A percentile compares a stretch with the other conserved stretches of the same genome.
phyloP scores from a whole-genome alignment of 169 alveolate species.

The Plasmodium vivax region DNA sequence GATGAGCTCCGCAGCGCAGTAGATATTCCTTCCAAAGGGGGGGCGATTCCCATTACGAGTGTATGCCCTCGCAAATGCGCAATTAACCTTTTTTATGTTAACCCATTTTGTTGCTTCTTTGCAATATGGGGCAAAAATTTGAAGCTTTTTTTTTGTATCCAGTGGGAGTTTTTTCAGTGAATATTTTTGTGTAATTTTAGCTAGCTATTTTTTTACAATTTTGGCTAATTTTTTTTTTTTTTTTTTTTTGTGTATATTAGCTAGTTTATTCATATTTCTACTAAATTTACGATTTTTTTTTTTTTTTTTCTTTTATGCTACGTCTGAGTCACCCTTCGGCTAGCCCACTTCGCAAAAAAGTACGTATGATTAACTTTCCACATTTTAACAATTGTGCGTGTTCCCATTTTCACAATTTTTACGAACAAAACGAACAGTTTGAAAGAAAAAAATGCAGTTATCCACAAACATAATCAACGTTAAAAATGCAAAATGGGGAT shows the following conservation, averaged over 20 bases:
- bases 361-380: neutral
- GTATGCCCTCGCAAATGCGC: neutral
- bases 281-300: neutral
- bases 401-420: neutral
- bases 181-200: neutral
- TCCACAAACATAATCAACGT: neutral
- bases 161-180: neutral
- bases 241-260: neutral
- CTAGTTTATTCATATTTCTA: neutral
- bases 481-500: neutral
- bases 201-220: constrained; percentile 1
- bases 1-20: neutral
- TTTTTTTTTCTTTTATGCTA: neutral
- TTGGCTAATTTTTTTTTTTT: neutral
- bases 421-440: neutral
- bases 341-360: neutral
- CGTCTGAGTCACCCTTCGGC: neutral
- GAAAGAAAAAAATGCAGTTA: neutral
- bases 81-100: neutral
- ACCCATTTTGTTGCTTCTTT: neutral
- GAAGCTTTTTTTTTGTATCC: neutral
- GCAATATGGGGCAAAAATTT: neutral
- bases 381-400: neutral
- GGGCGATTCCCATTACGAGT: neutral
- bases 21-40: neutral